Conservation (phyloP, 768 basidiomycete genomes). For the Boletus sp. region DNA sequence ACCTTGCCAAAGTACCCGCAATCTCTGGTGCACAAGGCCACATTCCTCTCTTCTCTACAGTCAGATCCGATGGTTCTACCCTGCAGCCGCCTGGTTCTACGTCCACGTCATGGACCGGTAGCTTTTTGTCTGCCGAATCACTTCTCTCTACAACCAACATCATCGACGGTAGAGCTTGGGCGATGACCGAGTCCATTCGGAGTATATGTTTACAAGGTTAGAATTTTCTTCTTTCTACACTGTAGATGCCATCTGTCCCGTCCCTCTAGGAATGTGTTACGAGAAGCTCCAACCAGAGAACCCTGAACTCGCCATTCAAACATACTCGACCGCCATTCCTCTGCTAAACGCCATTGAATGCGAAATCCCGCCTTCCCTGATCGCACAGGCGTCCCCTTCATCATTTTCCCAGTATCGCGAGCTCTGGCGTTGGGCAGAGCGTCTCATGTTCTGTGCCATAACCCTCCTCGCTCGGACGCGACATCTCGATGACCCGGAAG, state of each 20-base stretch:
- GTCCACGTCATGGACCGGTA: constrained; percentile 51
- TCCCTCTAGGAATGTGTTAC: constrained; percentile 62
- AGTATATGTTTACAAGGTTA: constrained; percentile 77
- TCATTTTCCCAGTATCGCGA: constrained; percentile 73
- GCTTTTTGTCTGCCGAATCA: constrained; percentile 42
- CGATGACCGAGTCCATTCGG: constrained; percentile 67
- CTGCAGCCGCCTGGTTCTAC: constrained; percentile 37
- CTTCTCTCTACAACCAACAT: constrained; percentile 49
- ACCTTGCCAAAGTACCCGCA: constrained; percentile 54
- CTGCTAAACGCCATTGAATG: constrained; percentile 48
- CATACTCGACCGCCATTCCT: constrained; percentile 54
- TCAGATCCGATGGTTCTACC: constrained; percentile 39
- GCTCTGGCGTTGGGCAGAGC: constrained; percentile 82
- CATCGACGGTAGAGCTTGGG: constrained; percentile 69
- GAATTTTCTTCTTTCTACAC: constrained; percentile 10
- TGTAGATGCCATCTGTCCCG: neutral
- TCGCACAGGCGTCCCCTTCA: constrained; percentile 29
- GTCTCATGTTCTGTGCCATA: constrained; percentile 77
- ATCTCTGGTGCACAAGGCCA: constrained; percentile 53
- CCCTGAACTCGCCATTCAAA: constrained; percentile 48
- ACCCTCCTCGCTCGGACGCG: constrained; percentile 54
- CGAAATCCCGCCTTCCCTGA: constrained; percentile 40
- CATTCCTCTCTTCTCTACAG: constrained; percentile 43
- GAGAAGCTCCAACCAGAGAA: constrained; percentile 56
- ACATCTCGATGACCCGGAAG: constrained; percentile 32